Conservation (phyloP, 148 eudicot species). For the Diospyros kaki region DNA sequence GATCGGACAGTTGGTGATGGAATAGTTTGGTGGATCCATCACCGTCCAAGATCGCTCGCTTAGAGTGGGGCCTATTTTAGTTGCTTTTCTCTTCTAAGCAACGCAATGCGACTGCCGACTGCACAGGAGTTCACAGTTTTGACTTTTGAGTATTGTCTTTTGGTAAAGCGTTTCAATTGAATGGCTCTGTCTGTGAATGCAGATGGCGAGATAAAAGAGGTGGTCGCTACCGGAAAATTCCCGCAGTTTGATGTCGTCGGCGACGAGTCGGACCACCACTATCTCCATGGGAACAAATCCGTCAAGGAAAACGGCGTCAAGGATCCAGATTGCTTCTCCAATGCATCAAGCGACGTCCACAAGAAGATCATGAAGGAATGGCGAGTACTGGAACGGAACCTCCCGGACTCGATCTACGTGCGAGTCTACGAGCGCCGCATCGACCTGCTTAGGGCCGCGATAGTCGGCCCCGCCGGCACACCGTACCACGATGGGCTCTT, state of each 20-base stretch:
- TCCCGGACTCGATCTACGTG: constrained; percentile 66
- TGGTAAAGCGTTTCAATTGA: not conserved
- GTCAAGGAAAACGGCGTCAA: not conserved
- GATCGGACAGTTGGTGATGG: not conserved
- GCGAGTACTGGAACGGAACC: constrained; percentile 42
- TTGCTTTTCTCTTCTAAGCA: too few relatives aligned
- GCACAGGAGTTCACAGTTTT: too few relatives aligned
- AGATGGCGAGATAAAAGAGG: not conserved
- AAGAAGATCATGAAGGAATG: constrained; percentile 70
- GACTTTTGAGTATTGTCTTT: too few relatives aligned
- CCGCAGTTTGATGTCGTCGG: constrained; percentile 48
- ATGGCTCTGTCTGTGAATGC: constrained; percentile 4
- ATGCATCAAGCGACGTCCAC: constrained; percentile 9
- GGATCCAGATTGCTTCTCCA: not conserved
- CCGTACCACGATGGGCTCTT: constrained; percentile 83
- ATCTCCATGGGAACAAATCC: constrained; percentile 5
- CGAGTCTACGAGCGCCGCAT: constrained; percentile 61
- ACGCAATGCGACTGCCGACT: too few relatives aligned
- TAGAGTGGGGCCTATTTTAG: not conserved
- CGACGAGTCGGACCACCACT: constrained; percentile 44
- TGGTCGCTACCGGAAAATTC: constrained; percentile 15
- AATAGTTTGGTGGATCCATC: not conserved
- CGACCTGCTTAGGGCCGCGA: constrained; percentile 69
- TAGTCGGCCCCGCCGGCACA: constrained; percentile 71
- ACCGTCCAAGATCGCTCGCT: not conserved